Conservation (phyloP, 2,329 filamentous ascomycete genomes). For the Cytospora leucostoma region DNA sequence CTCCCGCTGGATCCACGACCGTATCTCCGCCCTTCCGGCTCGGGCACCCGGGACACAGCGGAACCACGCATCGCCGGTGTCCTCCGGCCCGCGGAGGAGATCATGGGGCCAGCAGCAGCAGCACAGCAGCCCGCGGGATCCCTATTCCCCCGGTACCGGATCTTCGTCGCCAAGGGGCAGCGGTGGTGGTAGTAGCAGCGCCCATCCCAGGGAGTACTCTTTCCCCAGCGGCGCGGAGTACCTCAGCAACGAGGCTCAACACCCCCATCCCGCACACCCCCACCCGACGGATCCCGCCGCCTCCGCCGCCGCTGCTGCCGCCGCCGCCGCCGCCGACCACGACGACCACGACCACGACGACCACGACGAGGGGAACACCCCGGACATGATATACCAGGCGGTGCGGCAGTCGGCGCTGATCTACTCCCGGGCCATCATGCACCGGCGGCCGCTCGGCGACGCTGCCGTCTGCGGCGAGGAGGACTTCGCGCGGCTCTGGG, state of each 20-base stretch:
- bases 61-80: background rate
- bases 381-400: constrained; percentile 50
- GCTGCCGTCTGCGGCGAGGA: constrained; percentile 38
- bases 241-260: background rate
- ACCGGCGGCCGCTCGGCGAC: constrained; percentile 44
- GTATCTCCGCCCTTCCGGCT: constrained; percentile 38
- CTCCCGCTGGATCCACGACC: constrained; percentile 44
- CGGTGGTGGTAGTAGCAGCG: background rate
- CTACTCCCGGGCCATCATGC: constrained; percentile 49
- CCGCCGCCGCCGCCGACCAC: too few species aligned
- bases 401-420: constrained; percentile 50
- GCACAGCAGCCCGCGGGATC: constrained; percentile 4
- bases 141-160: background rate
- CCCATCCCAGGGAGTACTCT: background rate
- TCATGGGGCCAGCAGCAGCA: constrained; percentile 7
- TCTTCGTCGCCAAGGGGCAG: background rate
- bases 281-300: background rate
- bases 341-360: background rate
- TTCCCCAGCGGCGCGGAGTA: background rate
- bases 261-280: background rate
- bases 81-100: background rate
- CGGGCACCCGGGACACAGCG: constrained; percentile 20
- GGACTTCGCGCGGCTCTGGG: constrained; percentile 49
- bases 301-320: too few species aligned
- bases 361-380: background rate